Conservation (phyloP, 331 rosid genomes). For the Saraca asoca region DNA sequence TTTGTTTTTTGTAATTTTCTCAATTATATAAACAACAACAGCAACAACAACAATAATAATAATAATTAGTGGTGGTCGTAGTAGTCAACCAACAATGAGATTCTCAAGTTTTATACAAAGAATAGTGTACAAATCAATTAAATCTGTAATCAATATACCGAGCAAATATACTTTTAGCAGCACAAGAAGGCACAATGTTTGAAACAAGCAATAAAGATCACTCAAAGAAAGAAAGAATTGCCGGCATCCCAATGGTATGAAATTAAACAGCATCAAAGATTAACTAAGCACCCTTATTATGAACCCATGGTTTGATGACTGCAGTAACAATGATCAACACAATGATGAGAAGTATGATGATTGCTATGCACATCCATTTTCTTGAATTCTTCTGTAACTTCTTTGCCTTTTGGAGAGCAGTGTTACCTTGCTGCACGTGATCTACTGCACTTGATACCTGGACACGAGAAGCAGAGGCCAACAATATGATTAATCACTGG, state of each 20-base stretch:
- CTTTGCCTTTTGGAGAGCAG: conserved; percentile 77
- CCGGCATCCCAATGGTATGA: neutral
- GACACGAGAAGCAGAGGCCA: conserved; percentile 5
- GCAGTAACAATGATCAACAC: conserved; percentile 61
- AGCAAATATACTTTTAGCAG: too few species aligned
- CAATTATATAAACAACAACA: too few species aligned
- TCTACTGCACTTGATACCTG: conserved; percentile 95
- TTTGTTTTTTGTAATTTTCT: too few species aligned
- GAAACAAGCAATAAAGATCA: conserved; percentile 19
- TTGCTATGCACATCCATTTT: conserved; percentile 95
- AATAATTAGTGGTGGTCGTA: neutral
- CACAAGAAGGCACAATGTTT: neutral
- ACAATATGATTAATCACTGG: neutral
- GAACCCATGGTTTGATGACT: conserved; percentile 82
- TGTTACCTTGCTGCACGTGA: conserved; percentile 88
- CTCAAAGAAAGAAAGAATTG: neutral
- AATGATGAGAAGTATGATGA: conserved; percentile 72
- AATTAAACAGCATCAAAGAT: conserved; percentile 20
- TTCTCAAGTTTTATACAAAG: too few species aligned
- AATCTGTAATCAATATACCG: too few species aligned
- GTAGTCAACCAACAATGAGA: neutral
- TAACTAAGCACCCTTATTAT: conserved; percentile 54
- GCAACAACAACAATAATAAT: too few species aligned
- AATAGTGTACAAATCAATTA: too few species aligned
- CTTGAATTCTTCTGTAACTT: conserved; percentile 74